Evolutionary conservation across 805 yeast species (phyloP), one percentile per base, ranked within the genome.

Genomic region (Clavispora asparagi): DNA sequence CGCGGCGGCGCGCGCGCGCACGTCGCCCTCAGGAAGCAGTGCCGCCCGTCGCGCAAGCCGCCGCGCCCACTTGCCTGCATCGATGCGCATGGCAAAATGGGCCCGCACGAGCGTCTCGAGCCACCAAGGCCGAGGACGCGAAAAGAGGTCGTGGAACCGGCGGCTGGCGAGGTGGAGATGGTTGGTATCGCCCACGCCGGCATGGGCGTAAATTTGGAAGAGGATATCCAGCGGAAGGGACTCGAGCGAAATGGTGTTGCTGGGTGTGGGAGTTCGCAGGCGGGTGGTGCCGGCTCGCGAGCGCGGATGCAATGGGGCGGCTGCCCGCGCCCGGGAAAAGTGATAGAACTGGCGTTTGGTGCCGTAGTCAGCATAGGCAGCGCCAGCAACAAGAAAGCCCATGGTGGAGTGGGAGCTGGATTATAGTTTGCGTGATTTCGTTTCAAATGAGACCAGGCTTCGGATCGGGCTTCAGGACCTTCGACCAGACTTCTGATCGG

Each of bases 181-280:
- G 44, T 67, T 68, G 14, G 44, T 32, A 6, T 25, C 10, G 13
- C 53, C 56, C 9, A 67, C 58, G 1, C 71, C 72, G 3, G 75
- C 58, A n/a, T 51, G 49, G 2, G 68, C 54, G 53, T 74, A 71
- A 9, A 79, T 67, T 36, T 55, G 56, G 25, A 60, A 65, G 2
- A 77, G 48, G 2, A 79, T 44, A 46, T 78, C 81, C 3, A 57
- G 44, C 1, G 83, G 82, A 11, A 78, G 57, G 12, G 58, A 54
- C 33, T 64, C 65, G 10, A 74, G 48, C 40, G 51, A 41, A 14
- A 33, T 9, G 37, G 25, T 17, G 6, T 16, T 28, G 32, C 27
- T 3, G 36, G 33, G n/a, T 40, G 33, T 3, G 37, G 44, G 37
- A 1, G 37, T 33, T 17, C 37, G 25, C 37, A 16, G 13, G 5